phyloP scores from a whole-genome alignment of 2,329 filamentous ascomycete genomes.

The Xylariales sp. region DNA sequence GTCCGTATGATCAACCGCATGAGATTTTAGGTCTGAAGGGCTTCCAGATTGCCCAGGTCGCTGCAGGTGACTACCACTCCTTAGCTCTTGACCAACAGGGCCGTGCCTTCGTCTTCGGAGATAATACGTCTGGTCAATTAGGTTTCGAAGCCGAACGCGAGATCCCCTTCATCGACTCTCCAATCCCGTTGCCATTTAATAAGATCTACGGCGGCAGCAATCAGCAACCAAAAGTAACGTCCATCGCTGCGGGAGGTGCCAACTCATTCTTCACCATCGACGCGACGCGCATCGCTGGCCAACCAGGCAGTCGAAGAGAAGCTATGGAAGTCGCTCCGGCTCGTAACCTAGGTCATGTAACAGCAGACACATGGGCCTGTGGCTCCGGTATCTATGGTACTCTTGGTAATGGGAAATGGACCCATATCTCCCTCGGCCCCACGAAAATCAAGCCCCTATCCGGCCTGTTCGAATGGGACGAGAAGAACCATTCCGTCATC shows the following conservation, averaged over 20 bases:
- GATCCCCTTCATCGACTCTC: constrained; percentile 60
- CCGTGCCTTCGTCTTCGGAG: constrained; percentile 79
- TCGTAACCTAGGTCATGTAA: constrained; percentile 49
- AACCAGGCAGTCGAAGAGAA: constrained; percentile 18
- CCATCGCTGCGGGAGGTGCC: constrained; percentile 76
- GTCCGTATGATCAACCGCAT: constrained; percentile 76
- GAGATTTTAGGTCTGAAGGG: constrained; percentile 69
- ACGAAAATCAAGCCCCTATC: constrained; percentile 80
- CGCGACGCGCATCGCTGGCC: constrained; percentile 54
- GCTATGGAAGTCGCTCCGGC: constrained; percentile 33
- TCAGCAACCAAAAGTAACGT: constrained; percentile 63
- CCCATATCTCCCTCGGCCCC: constrained; percentile 73
- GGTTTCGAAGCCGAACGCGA: constrained; percentile 69
- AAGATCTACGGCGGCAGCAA: constrained; percentile 67
- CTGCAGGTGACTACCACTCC: constrained; percentile 83
- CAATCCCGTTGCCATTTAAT: constrained; percentile 64
- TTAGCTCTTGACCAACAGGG: constrained; percentile 72
- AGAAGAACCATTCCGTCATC: constrained; percentile 58
- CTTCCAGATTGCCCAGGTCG: constrained; percentile 68
- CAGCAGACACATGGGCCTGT: constrained; percentile 79
- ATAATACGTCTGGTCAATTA: constrained; percentile 87
- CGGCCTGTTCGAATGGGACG: constrained; percentile 82
- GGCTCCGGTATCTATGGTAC: constrained; percentile 81
- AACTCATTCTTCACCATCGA: constrained; percentile 89
- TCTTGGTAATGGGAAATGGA: constrained; percentile 84